These are phyloP conservation scores for Fusarium falciforme DNA, from an alignment of 2,329 filamentous ascomycete species.

Conservation along the genomic window DNA sequence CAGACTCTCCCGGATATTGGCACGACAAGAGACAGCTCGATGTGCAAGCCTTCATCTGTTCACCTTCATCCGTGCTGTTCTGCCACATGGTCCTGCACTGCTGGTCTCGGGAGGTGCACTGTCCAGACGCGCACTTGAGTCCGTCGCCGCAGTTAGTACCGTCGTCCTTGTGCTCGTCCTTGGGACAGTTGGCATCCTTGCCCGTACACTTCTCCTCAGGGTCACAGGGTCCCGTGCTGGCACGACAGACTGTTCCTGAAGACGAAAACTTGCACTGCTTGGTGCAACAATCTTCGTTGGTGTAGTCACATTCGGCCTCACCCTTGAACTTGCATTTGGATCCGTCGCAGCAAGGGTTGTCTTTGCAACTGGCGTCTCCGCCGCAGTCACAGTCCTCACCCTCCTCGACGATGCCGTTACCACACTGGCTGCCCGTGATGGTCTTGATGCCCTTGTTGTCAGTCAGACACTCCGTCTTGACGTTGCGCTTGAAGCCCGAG, in stretches of 20 bases:
- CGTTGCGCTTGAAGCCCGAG: slow-evolving; percentile 81
- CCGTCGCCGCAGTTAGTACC: slow-evolving; percentile 77
- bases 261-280: slow-evolving; percentile 73
- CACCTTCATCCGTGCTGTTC: slow-evolving; percentile 72
- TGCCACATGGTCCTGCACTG: slow-evolving; percentile 92
- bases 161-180: slow-evolving; percentile 76
- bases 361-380: slow-evolving; percentile 75
- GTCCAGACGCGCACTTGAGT: slow-evolving; percentile 87
- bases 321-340: slow-evolving; percentile 82
- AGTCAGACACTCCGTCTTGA: slow-evolving; percentile 82
- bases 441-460: slow-evolving; percentile 86
- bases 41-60: slow-evolving; percentile 80
- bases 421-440: slow-evolving; percentile 86
- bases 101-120: slow-evolving; percentile 91
- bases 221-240: slow-evolving; percentile 84
- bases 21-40: slow-evolving; percentile 81
- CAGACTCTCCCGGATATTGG: slow-evolving; percentile 75
- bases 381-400: slow-evolving; percentile 98
- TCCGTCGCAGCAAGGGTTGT: slow-evolving; percentile 83
- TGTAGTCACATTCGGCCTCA: slow-evolving; percentile 80
- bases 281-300: slow-evolving; percentile 86
- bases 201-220: slow-evolving; percentile 87
- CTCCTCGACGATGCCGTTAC: slow-evolving; percentile 94
- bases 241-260: slow-evolving; percentile 80
- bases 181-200: slow-evolving; percentile 76